Conservation (phyloP, 2,329 filamentous ascomycete genomes). For the Colletotrichum ledebouriae region DNA sequence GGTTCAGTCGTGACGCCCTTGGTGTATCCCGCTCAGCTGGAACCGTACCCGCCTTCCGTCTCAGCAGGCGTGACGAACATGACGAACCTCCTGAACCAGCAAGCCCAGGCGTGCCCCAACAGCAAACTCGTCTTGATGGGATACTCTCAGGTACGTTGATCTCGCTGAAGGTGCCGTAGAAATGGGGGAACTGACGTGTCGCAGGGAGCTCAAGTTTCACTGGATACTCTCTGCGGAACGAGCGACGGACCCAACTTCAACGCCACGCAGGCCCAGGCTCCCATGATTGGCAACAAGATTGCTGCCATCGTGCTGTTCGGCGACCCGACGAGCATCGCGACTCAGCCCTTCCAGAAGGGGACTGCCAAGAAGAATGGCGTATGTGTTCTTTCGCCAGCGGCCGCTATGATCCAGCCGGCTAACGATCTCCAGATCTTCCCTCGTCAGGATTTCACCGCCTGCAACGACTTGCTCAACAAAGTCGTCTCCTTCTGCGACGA, state of each 20-base stretch:
- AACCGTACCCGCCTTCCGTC: slow-evolving; percentile 53
- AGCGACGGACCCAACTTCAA: slow-evolving; percentile 47
- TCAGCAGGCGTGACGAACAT: slow-evolving; percentile 50
- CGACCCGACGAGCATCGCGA: slow-evolving; percentile 56
- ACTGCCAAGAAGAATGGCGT: slow-evolving; percentile 55
- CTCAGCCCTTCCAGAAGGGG: slow-evolving; percentile 53
- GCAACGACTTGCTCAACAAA: slow-evolving; percentile 5
- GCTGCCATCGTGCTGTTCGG: slow-evolving; percentile 57
- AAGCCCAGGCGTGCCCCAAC: slow-evolving; percentile 53
- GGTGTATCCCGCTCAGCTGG: slow-evolving; percentile 56
- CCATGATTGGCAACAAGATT: slow-evolving; percentile 51
- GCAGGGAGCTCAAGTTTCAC: slow-evolving; percentile 56
- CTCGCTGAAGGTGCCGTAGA: background rate
- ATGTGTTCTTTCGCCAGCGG: slow-evolving; percentile 39
- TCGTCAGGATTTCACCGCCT: slow-evolving; percentile 26
- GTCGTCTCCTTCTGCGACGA: slow-evolving; percentile 38
- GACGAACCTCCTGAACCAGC: slow-evolving; percentile 49
- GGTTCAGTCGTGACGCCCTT: slow-evolving; percentile 52
- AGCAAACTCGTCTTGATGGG: slow-evolving; percentile 57
- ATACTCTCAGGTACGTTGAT: slow-evolving; percentile 54
- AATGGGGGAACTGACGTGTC: background rate
- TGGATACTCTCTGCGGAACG: slow-evolving; percentile 55
- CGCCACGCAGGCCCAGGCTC: slow-evolving; percentile 45
- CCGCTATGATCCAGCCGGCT: fast-evolving
- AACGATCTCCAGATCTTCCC: slow-evolving; percentile 31